Conservation (phyloP, 805 yeast genomes). For the Wickerhamomyces ciferrii region DNA sequence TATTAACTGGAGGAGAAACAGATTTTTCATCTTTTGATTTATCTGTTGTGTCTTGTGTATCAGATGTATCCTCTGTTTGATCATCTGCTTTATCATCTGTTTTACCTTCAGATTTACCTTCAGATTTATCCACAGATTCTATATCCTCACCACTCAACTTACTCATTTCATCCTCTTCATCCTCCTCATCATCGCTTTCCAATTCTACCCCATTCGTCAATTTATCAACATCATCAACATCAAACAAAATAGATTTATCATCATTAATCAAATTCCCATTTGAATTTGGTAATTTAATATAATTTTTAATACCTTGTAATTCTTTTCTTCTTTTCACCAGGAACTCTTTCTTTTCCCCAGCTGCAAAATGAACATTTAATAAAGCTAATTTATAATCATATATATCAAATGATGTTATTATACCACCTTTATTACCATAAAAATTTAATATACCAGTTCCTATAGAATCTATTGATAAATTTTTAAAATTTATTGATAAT, state of each 20-base stretch:
- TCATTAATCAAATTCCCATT: conserved; percentile 18
- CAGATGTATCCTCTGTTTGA: neutral
- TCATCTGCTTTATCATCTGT: neutral
- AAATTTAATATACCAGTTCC: conserved; percentile 53
- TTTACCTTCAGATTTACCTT: neutral
- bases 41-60: no score
- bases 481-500: conserved; percentile 32
- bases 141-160: neutral
- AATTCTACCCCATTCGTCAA: conserved; percentile 7
- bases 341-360: conserved; percentile 37
- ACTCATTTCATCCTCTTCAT: neutral
- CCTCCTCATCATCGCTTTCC: conserved; percentile 14
- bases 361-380: conserved; percentile 49
- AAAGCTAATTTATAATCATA: conserved; percentile 29
- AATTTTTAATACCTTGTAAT: conserved; percentile 30
- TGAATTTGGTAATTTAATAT: conserved; percentile 20
- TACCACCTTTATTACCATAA: conserved; percentile 64
- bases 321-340: conserved; percentile 39
- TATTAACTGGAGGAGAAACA: neutral
- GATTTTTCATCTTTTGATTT: no score
- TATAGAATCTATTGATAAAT: conserved; percentile 34
- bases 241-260: conserved; percentile 21
- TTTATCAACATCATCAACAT: conserved; percentile 20
- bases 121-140: neutral
- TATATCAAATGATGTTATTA: conserved; percentile 34